These are phyloP conservation scores for Passalora sequoiae DNA, from an alignment of 2,329 filamentous ascomycete species.

Conservation along the genomic window DNA sequence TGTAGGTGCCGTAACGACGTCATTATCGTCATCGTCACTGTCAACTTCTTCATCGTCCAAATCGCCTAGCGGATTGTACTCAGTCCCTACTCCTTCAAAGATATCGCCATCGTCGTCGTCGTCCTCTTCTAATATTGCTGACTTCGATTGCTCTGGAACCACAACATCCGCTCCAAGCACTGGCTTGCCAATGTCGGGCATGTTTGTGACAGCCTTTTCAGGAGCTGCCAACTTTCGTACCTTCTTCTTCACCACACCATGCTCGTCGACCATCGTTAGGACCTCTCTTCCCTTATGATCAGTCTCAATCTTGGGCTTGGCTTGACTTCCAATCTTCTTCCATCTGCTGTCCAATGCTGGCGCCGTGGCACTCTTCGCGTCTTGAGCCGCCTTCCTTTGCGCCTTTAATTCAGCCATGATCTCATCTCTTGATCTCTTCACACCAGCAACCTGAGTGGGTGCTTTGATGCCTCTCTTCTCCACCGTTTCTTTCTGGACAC, in stretches of 20 bases:
- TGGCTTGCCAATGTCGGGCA: constrained; percentile 27
- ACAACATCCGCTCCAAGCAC: constrained; percentile 32
- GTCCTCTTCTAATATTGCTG: constrained; percentile 29
- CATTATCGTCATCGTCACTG: constrained; percentile 35
- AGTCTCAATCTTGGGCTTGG: constrained; percentile 52
- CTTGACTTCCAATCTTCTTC: constrained; percentile 41
- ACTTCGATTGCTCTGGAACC: constrained; percentile 19
- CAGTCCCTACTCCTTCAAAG: constrained; percentile 55
- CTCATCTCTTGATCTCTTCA: constrained; percentile 53
- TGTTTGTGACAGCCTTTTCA: constrained; percentile 21
- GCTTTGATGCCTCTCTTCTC: constrained; percentile 50
- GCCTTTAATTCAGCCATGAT: constrained; percentile 57
- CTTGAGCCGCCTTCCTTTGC: constrained; percentile 44
- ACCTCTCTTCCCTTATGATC: constrained; percentile 55
- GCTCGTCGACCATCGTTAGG: constrained; percentile 53
- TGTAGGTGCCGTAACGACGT: neutral
- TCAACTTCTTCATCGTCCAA: constrained; percentile 44
- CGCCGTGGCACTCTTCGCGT: constrained; percentile 40
- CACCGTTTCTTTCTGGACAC: constrained; percentile 56
- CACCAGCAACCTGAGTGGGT: constrained; percentile 39
- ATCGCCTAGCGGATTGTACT: constrained; percentile 56
- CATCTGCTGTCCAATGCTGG: constrained; percentile 40
- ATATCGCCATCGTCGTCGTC: constrained; percentile 60
- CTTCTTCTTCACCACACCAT: constrained; percentile 59
- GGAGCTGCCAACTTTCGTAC: constrained; percentile 47